phyloP scores from a whole-genome alignment of 129 eudicot genomes.

The Chrysanthemum lavandulifolium region DNA sequence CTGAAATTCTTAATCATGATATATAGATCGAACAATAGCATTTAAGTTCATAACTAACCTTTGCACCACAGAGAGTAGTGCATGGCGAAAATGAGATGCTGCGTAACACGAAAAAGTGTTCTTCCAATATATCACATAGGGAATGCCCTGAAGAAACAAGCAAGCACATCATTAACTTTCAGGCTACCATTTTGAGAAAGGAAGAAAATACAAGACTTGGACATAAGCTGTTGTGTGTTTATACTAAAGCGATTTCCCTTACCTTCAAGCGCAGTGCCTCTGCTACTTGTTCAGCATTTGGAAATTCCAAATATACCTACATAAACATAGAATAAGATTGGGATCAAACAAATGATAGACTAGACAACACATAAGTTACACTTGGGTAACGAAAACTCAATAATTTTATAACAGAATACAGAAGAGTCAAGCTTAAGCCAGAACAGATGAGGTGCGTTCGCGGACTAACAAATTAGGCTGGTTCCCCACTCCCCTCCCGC shows the following conservation, averaged over 20 bases:
- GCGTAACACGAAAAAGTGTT: constrained; percentile 57
- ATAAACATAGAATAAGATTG: constrained; percentile 21
- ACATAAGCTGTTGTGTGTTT: neutral
- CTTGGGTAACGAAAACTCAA: too few relatives aligned
- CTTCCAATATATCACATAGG: constrained; percentile 92
- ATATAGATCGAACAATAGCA: constrained; percentile 1
- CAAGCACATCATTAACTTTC: neutral
- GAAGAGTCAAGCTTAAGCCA: too few relatives aligned
- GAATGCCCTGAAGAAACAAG: constrained; percentile 70
- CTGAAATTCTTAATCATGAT: neutral
- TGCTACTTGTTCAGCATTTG: constrained; percentile 76
- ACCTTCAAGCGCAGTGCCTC: constrained; percentile 80
- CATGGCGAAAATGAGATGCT: constrained; percentile 89
- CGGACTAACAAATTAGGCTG: too few relatives aligned
- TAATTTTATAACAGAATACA: too few relatives aligned
- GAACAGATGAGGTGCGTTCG: too few relatives aligned
- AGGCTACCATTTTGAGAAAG: constrained; percentile 1
- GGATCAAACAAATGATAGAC: constrained; percentile 12
- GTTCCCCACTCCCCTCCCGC: neutral
- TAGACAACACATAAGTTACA: too few relatives aligned
- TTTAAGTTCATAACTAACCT: constrained; percentile 49
- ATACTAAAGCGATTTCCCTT: constrained; percentile 8
- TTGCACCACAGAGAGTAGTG: constrained; percentile 77
- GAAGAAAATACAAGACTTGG: neutral
- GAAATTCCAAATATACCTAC: constrained; percentile 86